Evolutionary conservation across 495 filamentous ascomycete species (phyloP), one percentile per base, ranked within the genome.

Genomic region (Friedmanniomyces simplex): DNA sequence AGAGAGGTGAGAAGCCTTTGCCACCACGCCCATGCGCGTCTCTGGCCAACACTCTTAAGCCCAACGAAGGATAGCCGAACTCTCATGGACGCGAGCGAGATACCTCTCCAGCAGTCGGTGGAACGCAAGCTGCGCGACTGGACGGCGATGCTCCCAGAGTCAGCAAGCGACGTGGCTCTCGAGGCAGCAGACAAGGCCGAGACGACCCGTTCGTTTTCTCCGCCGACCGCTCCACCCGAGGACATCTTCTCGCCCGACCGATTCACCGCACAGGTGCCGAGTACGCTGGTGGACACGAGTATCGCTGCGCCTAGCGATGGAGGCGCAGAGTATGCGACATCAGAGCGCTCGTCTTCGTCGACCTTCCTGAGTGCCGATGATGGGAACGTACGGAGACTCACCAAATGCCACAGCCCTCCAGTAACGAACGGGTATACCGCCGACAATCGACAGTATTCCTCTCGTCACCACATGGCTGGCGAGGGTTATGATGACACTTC

Each of bases 41-140:
- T 6, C 13, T 62, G 1, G 20, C 37, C 25, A 37, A 21, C 20
- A 36, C 37, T 10, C 25, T 51, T n/a, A 16, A 55, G 50, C 21
- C 60, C 55, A 10, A 26, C 24, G 7, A 59, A 57, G 52, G 43
- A 53, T 24, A 57, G 57, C 36, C 51, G 61, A 1, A 28, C 37
- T 8, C 37, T 63, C 1, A 18, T 63, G 11, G 61, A 63, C 54
- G 61, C 61, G 6, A 46, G 14, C 25, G 61, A 63, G 28, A 43
- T 56, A 39, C 57, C 57, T 20, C 47, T 60, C 12, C 32, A 24
- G 7, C 28, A 52, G 45, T 43, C 45, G 2, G 22, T 37, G 6
- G 50, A 14, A 22, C 49, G 42, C 12, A 22, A 41, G 4, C 6
- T 52, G 24, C 36, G 49, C 28, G 61, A 60, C n/a, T 63, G 52